Evolutionary conservation across 2,329 filamentous ascomycete genomes (phyloP), one percentile per base, ranked within the genome.

Genomic region (Colletotrichum sp.): DNA sequence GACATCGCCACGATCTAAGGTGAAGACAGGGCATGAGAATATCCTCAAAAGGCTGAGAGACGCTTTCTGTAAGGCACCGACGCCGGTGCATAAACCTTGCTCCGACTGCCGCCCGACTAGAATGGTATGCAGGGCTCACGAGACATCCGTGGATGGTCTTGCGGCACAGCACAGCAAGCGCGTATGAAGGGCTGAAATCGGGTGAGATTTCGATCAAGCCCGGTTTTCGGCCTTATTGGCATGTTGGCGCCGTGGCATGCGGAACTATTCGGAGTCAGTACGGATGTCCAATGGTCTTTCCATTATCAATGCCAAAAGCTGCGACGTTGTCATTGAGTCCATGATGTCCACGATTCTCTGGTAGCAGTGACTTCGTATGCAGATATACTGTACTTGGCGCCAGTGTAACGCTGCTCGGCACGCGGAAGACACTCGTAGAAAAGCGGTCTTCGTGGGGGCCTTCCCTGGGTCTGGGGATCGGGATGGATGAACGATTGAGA

Each of bases 211-310:
- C n/a, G n/a, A 52, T 21, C n/a, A 52, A 52, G n/a, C 1, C 44
- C 44, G n/a, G 3, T 21, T 13, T 8, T 52, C 44, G n/a, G n/a
- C 44, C 44, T 21, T 21, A 13, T 52, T 52, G n/a, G 3, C 10
- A 24, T 21, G 44, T 5, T 52, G 44, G 44, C n/a, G 44, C n/a
- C n/a, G 44, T 52, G 44, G 44, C 44, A 52, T 8, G n/a, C 44
- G 44, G 44, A 18, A 52, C n/a, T 52, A 13, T 21, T 52, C 10
- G 44, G 44, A 52, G 44, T 13, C 44, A 52, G 10, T 13, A 52
- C 10, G 10, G n/a, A 1, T 21, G 4, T 13, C 6, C 3, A n/a
- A 49, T 49, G 0, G 39, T 0, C 2, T 49, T 49, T 1, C 39
- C 39, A 12, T 49, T n/a, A 49, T n/a, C 39, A 49, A 52, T 21